Base-by-base conservation (phyloP, 2,329 filamentous ascomycete genomes). In the Sphaceloma murrayae region DNA sequence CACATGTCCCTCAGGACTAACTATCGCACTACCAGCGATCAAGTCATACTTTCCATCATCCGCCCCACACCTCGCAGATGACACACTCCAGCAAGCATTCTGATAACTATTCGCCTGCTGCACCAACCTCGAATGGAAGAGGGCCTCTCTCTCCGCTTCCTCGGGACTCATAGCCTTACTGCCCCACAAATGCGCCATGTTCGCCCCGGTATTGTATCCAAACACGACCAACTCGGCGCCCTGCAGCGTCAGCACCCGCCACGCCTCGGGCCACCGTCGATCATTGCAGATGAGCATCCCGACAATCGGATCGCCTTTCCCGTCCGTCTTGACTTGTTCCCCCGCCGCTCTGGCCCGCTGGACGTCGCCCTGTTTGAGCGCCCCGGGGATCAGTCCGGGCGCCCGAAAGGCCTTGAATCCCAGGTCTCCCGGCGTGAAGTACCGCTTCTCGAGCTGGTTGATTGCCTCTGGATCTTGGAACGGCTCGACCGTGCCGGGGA, bases 281-380 rank as follows among this genome's bases (percentile, higher is more conserved):
- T 74, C 72, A 51, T 74, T 75, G 57, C 72, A 75, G 47, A 73
- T 72, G 53, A 75, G 61, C 69, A 74, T 73, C 6, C 72, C 61
- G 21, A 74, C 36, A 33, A 75, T 72, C 2, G 71, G 67, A 52
- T 75, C 71, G 2, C 68, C 67, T 45, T 62, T 63, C 6, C 60
- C 58, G 5, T 40, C 33, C 11, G 26, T 11, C 19, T 36, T 14
- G 4, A 45, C 16, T 13, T 34, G 19, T 26, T 32, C 14, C 11
- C 30, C 40, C 34, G 40, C 36, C 8, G 31, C 8, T 18, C 14
- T 24, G 14, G 30, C 43, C 10, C 49, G 48, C 3, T 52, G 52
- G 2, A 54, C 58, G n/a, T 54, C 49, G 2, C 48, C 54, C 38
- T 62, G 59, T 48, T 65, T 68, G 21, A 58, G 40, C 1, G 57